A percentile compares a stretch with the other conserved stretches of the same genome.
These are phyloP conservation scores for Pluteus cervinus DNA, from an alignment of 768 basidiomycete species.

Conservation along the genomic window DNA sequence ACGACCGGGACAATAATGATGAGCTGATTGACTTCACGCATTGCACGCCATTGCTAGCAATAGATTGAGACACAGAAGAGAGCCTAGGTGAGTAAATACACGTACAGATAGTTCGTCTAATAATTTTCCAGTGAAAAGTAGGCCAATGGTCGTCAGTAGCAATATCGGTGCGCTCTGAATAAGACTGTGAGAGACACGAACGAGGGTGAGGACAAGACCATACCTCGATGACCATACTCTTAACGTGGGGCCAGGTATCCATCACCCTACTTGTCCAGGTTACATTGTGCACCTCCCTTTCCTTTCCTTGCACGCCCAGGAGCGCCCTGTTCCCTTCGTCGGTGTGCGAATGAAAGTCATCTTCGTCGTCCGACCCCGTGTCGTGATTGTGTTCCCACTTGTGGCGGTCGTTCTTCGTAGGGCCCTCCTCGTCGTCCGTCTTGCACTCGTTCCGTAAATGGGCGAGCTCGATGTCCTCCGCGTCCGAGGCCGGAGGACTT, in stretches of 20 bases:
- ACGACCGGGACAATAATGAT: slow-evolving; percentile 96
- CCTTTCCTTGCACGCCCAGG: too few species aligned
- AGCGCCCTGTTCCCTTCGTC: background rate
- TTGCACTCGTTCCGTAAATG: too few species aligned
- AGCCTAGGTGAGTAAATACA: slow-evolving; percentile 8
- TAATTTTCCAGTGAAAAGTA: slow-evolving; percentile 88
- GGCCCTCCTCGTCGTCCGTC: slow-evolving; percentile 2
- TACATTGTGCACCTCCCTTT: too few species aligned
- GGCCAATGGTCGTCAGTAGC: slow-evolving; percentile 73
- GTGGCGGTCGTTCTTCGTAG: slow-evolving; percentile 26
- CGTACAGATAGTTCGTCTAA: slow-evolving; percentile 80
- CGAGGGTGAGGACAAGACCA: slow-evolving; percentile 11
- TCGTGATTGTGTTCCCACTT: slow-evolving; percentile 52
- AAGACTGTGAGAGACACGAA: background rate
- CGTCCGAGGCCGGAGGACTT: background rate
- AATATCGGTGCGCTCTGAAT: slow-evolving; percentile 84
- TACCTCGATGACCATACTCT: slow-evolving; percentile 69
- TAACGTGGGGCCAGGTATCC: slow-evolving; percentile 52
- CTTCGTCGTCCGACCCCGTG: slow-evolving; percentile 78
- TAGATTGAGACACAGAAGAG: background rate
- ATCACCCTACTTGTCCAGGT: too few species aligned
- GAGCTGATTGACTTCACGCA: slow-evolving; percentile 86
- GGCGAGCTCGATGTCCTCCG: slow-evolving; percentile 2
- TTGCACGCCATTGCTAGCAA: slow-evolving; percentile 77
- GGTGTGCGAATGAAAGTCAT: slow-evolving; percentile 66